Base-by-base conservation (phyloP, 2,329 filamentous ascomycete species). In the Fusarium napiforme region DNA sequence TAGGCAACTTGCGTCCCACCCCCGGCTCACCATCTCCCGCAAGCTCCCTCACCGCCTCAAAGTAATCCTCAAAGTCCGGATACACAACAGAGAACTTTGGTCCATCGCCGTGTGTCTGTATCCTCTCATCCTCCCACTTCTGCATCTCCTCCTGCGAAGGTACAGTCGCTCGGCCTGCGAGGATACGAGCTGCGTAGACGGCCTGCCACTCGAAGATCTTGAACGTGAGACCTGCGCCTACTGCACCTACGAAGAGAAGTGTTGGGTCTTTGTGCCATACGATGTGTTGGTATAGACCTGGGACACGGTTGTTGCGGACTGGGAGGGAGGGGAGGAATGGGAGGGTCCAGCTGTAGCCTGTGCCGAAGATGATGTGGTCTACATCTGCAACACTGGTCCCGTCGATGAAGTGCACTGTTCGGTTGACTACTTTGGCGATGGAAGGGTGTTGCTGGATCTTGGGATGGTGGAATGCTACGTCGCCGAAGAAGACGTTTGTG, bases 141-240 rank as follows among this genome's bases (percentile, higher is more conserved):
- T 82, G 75, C 82, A 89, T 88, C 61, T 87, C 87, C 18, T 82
- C 80, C 0, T 81, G 28, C 0, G 85, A 71, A 1, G 90, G 91
- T 4, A 92, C 79, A 1, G 73, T 80, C 1, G 85, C 85, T 4
- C 88, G 83, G 0, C 88, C 88, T 1, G 90, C 86, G 0, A 92
- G 83, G 5, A 91, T 79, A 0, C 90, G 83, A 3, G 90, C 90
- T 1, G 87, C 88, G 4, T 89, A 84, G 1, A 92, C 90, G 11
- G 90, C 89, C 75, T 92, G 90, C 88, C 89, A 92, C 80, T 92
- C 91, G 62, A 91, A 92, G 36, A 92, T 86, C 77, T 90, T 91
- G 81, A 93, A 93, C 0, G 91, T 93, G 34, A 93, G 79, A 0
- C 88, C 88, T 0, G 87, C 87, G 3, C 82, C 82, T 0, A 87